phyloP scores from a whole-genome alignment of 257 asterid species.

The Orobanche coerulescens region DNA sequence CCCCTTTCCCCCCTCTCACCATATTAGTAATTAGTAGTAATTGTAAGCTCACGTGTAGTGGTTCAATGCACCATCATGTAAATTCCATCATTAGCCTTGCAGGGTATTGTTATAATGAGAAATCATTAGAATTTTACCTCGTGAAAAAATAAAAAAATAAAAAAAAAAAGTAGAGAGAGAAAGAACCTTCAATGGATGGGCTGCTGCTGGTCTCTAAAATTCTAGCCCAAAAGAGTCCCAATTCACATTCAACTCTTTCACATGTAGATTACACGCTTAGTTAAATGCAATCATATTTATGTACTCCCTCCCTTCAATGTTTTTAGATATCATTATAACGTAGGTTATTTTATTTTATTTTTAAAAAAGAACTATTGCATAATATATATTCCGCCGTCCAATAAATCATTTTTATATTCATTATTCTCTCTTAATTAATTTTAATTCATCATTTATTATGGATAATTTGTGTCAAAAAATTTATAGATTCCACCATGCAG shows the following conservation, averaged over 20 bases:
- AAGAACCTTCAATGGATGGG: slow-evolving; percentile 31
- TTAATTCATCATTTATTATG: no score
- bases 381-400: no score
- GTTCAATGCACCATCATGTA: slow-evolving; percentile 59
- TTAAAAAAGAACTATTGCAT: no score
- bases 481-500: no score
- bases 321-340: no score
- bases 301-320: no score
- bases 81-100: slow-evolving; percentile 77
- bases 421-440: no score
- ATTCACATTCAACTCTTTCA: slow-evolving; percentile 20
- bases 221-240: not conserved
- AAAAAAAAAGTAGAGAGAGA: slow-evolving; percentile 6
- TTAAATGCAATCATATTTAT: no score
- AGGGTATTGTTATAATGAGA: slow-evolving; percentile 66
- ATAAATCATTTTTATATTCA: no score
- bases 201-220: slow-evolving; percentile 11
- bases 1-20: not conserved
- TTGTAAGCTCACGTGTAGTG: slow-evolving; percentile 70
- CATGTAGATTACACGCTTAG: no score
- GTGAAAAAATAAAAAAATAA: slow-evolving; percentile 17
- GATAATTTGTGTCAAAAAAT: no score
- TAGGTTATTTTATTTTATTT: no score
- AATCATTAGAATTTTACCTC: slow-evolving; percentile 58
- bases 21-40: slow-evolving; percentile 15